These are phyloP conservation scores for Cutaneotrichosporon sp. DNA, from an alignment of 1,284 basidiomycete genomes.

Conservation along the genomic window DNA sequence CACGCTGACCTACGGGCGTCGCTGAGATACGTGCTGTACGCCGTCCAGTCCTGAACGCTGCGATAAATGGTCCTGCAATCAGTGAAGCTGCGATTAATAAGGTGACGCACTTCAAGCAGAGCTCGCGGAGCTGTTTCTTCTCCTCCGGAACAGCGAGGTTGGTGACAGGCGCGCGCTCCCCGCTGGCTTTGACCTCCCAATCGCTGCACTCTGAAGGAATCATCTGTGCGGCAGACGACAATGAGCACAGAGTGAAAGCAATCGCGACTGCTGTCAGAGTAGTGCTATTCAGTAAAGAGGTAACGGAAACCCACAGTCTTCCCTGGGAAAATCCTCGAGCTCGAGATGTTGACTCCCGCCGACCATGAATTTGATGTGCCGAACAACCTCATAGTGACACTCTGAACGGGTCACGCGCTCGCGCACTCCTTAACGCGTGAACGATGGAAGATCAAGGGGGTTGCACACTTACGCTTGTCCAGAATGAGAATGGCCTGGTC, in stretches of 20 bases:
- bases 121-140: too few species aligned
- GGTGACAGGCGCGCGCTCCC: conserved; percentile 1
- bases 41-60: conserved; percentile 48
- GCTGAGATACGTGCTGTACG: conserved; percentile 43
- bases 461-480: too few species aligned
- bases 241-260: conserved; percentile 43
- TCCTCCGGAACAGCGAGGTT: neutral
- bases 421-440: too few species aligned
- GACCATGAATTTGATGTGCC: too few species aligned
- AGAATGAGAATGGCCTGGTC: too few species aligned
- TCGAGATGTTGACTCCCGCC: neutral
- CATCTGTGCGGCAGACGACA: conserved; percentile 36
- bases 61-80: conserved; percentile 40
- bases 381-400: too few species aligned
- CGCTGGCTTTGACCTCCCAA: conserved; percentile 23
- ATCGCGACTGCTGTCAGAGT: conserved; percentile 41
- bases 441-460: too few species aligned
- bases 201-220: conserved; percentile 34
- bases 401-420: too few species aligned
- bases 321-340: too few species aligned
- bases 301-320: too few species aligned
- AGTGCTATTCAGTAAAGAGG: too few species aligned
- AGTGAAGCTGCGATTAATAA: neutral
- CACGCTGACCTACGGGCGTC: conserved; percentile 36
- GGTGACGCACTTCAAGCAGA: conserved; percentile 32